Percentiles rank a stretch among this genome's conserved stretches.
Evolutionary conservation across 1,284 basidiomycete species (phyloP).

Genomic region (Tremellales sp.): DNA sequence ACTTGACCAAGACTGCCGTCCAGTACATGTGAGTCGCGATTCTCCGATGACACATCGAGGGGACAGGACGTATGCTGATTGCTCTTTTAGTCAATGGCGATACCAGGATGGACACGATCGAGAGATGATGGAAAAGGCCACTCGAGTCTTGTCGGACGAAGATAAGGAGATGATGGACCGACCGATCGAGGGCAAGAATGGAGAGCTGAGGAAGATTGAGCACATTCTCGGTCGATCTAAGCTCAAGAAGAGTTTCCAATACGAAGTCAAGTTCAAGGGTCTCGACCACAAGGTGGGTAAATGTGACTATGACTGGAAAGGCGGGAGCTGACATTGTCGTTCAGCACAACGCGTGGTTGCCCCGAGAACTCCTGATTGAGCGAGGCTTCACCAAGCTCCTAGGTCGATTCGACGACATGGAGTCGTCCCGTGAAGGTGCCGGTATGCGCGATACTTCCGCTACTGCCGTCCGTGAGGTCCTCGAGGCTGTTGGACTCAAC

Average conservation of each 20-base stretch:
- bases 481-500: constrained; percentile 92
- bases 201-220: constrained; percentile 85
- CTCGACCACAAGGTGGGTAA: constrained; percentile 68
- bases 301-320: not conserved
- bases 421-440: constrained; percentile 88
- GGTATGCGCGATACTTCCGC: constrained; percentile 78
- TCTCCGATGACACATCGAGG: not conserved
- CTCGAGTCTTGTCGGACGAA: constrained; percentile 82
- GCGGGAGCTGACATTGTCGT: not conserved
- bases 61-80: constrained; percentile 16
- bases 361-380: constrained; percentile 79
- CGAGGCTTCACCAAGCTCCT: constrained; percentile 91
- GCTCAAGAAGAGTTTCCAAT: constrained; percentile 91
- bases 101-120: constrained; percentile 99
- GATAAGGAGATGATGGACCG: constrained; percentile 77
- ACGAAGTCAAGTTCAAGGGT: constrained; percentile 96
- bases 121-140: constrained; percentile 87
- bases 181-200: constrained; percentile 88
- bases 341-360: constrained; percentile 80
- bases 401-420: constrained; percentile 94
- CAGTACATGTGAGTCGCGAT: constrained; percentile 64
- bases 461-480: constrained; percentile 75
- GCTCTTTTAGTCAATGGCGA: constrained; percentile 72
- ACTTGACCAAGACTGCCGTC: constrained; percentile 91
- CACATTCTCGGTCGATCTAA: constrained; percentile 90